Evolutionary conservation across 2,329 filamentous ascomycete species (phyloP).

Genomic region (Cadophora sp.): DNA sequence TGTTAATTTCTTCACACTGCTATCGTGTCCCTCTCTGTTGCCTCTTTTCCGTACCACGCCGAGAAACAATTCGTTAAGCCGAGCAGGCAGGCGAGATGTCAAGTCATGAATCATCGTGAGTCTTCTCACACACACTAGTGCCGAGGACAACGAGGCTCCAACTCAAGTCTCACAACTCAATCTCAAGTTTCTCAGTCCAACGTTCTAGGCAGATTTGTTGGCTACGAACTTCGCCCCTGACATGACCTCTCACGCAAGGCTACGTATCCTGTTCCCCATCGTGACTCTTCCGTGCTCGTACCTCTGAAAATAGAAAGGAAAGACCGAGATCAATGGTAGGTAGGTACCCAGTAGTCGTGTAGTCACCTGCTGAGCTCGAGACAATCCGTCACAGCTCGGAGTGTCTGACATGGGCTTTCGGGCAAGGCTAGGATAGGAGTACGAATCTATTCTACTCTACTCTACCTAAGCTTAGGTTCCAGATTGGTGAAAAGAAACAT

Average conservation of each 20-base stretch:
- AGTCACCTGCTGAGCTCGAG: neutral
- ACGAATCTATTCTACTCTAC: no score
- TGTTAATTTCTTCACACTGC: neutral
- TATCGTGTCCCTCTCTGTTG: conserved; percentile 1
- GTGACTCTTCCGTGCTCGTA: neutral
- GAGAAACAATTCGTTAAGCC: neutral
- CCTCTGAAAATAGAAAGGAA: neutral
- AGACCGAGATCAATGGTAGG: neutral
- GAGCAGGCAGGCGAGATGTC: neutral
- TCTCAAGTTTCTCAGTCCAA: neutral
- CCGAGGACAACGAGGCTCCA: neutral
- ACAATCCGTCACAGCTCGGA: neutral
- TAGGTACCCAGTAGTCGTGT: no score
- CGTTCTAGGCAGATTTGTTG: neutral
- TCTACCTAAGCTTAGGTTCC: neutral
- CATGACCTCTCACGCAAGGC: conserved; percentile 13
- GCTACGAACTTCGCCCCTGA: neutral
- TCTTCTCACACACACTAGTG: neutral
- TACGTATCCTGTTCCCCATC: conserved; percentile 1
- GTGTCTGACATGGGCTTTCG: neutral
- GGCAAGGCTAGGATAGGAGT: neutral
- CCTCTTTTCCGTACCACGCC: neutral
- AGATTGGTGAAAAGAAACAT: neutral
- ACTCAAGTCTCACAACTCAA: neutral
- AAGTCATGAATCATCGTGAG: conserved; percentile 15